A percentile compares a stretch with the other conserved stretches of the same genome.
phyloP scores from a whole-genome alignment of 2,329 filamentous ascomycete genomes.

The Trichoderma semiorbis region DNA sequence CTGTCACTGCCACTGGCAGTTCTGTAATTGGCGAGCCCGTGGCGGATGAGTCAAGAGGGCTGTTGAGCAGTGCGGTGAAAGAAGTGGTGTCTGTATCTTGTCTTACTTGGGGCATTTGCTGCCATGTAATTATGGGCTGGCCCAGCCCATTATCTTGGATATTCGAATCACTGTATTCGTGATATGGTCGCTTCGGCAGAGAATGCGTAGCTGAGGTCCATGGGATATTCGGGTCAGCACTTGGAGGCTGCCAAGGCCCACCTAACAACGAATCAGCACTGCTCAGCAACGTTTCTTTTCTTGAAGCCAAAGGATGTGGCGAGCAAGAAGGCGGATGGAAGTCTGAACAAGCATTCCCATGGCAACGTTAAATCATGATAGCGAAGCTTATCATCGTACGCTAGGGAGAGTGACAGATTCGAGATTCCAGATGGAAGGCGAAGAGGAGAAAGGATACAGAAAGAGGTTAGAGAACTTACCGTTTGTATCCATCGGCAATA shows the following conservation, averaged over 20 bases:
- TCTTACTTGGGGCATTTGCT: constrained; percentile 24
- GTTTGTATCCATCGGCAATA: constrained; percentile 33
- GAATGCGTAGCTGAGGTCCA: constrained; percentile 44
- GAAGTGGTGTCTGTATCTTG: constrained; percentile 32
- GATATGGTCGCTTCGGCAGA: constrained; percentile 35
- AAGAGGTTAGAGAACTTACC: constrained; percentile 22
- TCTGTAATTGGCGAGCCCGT: constrained; percentile 53
- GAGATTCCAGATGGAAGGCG: neutral
- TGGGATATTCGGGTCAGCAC: constrained; percentile 23
- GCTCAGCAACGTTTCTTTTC: neutral
- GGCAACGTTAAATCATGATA: neutral
- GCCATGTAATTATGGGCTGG: constrained; percentile 24
- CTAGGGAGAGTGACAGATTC: constrained; percentile 6
- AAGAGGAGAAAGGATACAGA: neutral
- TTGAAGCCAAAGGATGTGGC: neutral
- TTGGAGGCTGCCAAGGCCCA: constrained; percentile 26
- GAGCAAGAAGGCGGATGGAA: neutral
- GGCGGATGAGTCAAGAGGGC: constrained; percentile 39
- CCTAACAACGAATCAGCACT: constrained; percentile 22
- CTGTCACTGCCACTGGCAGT: constrained; percentile 40
- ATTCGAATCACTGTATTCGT: constrained; percentile 27
- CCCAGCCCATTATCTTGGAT: constrained; percentile 26
- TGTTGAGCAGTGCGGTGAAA: constrained; percentile 40
- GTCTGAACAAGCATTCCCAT: neutral
- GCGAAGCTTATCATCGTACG: neutral